These are phyloP conservation scores for Fragilariopsis cylindrus DNA, from an alignment of 108 stramenopile species.

Conservation along the genomic window DNA sequence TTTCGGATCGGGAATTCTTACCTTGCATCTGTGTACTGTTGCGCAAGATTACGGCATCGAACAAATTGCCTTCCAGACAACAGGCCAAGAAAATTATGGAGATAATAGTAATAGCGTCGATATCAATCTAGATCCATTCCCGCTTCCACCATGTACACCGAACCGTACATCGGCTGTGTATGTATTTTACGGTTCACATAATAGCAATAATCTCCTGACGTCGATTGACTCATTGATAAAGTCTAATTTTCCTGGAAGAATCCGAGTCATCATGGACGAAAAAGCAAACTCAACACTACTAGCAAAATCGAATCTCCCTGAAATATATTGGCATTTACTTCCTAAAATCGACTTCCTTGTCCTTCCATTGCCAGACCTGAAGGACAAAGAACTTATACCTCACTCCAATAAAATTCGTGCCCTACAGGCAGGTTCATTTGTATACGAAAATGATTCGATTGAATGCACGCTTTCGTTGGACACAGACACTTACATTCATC, in stretches of 20 bases:
- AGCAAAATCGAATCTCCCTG: too few relatives aligned
- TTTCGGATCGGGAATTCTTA: slow-evolving; percentile 8
- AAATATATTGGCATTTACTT: not conserved
- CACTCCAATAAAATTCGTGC: slow-evolving; percentile 17
- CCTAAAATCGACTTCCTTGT: slow-evolving; percentile 3
- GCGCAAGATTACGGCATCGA: not conserved
- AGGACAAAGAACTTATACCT: slow-evolving; percentile 11
- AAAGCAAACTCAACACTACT: slow-evolving; percentile 8
- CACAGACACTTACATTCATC: slow-evolving; percentile 3
- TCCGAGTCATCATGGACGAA: slow-evolving; percentile 6
- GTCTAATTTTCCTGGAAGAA: slow-evolving; percentile 8
- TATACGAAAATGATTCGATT: not conserved
- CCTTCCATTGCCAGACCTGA: not conserved
- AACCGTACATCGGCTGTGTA: slow-evolving; percentile 8
- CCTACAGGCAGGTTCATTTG: not conserved
- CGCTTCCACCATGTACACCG: slow-evolving; percentile 2
- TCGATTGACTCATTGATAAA: slow-evolving; percentile 7
- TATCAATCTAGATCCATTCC: slow-evolving; percentile 9
- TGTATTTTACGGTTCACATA: not conserved
- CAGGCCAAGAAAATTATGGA: not conserved
- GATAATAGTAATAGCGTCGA: not conserved
- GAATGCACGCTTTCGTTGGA: slow-evolving; percentile 14
- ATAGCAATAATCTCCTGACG: not conserved
- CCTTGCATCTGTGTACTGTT: not conserved
- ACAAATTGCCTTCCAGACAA: too few relatives aligned